Evolutionary conservation across 148 eudicot genomes (phyloP).

Genomic region (Cornus kousa): DNA sequence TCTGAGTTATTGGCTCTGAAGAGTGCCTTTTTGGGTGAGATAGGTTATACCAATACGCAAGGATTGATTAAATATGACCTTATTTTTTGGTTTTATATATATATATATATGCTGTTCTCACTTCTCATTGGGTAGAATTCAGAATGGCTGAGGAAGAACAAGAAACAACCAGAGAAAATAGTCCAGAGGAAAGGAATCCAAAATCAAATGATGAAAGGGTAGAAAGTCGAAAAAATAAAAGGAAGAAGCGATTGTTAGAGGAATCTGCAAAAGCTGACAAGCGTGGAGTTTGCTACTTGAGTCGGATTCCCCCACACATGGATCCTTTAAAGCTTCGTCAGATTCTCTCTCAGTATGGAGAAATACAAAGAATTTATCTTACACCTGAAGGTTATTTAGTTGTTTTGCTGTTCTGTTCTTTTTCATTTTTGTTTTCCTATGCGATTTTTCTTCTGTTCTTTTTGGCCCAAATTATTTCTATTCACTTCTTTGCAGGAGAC

Average conservation of each 20-base stretch:
- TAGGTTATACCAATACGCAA: not conserved
- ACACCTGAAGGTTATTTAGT: slow-evolving; percentile 58
- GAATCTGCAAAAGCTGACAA: slow-evolving; percentile 55
- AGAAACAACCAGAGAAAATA: not conserved
- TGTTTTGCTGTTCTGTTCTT: not conserved
- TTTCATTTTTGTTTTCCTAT: not conserved
- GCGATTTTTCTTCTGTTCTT: not conserved
- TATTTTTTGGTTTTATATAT: too few relatives aligned
- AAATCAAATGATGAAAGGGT: slow-evolving; percentile 16
- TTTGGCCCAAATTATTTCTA: not conserved
- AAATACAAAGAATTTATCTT: slow-evolving; percentile 69
- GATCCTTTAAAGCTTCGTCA: slow-evolving; percentile 76
- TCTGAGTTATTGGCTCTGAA: not conserved
- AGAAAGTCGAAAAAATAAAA: slow-evolving; percentile 38
- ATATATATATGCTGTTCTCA: too few relatives aligned
- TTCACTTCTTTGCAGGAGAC: not conserved
- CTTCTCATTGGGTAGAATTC: too few relatives aligned
- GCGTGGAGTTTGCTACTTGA: slow-evolving; percentile 78
- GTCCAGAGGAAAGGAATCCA: slow-evolving; percentile 1
- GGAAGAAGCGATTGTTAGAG: slow-evolving; percentile 48
- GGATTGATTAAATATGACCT: too few relatives aligned
- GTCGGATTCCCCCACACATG: slow-evolving; percentile 86
- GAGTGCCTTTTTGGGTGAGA: not conserved
- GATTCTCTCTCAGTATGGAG: slow-evolving; percentile 67
- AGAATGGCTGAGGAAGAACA: slow-evolving; percentile 12